phyloP scores from a whole-genome alignment of 495 filamentous ascomycete genomes.

The Tirmania nivea region DNA sequence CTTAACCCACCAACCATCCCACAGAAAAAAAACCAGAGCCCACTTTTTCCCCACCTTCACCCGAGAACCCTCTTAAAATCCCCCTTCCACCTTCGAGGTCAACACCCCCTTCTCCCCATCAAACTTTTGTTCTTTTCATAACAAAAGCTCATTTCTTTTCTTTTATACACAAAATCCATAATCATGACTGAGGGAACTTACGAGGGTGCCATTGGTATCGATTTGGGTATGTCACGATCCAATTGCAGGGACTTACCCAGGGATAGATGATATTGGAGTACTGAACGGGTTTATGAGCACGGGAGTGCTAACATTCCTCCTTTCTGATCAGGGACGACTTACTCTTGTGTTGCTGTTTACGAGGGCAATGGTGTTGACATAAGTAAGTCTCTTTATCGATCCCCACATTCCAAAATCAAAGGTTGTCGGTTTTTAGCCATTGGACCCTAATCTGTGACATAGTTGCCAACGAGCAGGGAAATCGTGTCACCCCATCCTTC shows the following conservation, averaged over 20 bases:
- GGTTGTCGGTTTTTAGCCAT: not conserved
- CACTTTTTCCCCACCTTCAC: not conserved
- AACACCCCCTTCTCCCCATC: not conserved
- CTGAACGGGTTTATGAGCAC: not conserved
- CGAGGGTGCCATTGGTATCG: conserved; percentile 98
- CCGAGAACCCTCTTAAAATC: not conserved
- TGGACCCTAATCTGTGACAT: not conserved
- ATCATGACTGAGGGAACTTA: conserved; percentile 88
- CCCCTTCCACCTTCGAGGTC: not conserved
- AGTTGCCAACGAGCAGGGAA: conserved; percentile 96
- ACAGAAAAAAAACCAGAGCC: not conserved
- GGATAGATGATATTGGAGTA: not conserved
- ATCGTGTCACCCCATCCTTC: conserved; percentile 94
- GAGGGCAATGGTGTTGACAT: conserved; percentile 98
- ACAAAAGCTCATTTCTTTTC: not conserved
- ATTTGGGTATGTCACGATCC: conserved; percentile 53
- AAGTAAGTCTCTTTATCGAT: conserved; percentile 35
- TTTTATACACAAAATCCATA: not conserved
- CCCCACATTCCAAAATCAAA: not conserved
- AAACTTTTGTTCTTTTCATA: not conserved
- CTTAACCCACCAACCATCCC: not conserved
- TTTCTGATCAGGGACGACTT: conserved; percentile 60
- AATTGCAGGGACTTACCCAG: not conserved
- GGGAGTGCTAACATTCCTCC: conserved; percentile 5
- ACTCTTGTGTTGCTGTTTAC: conserved; percentile 98